A percentile compares a stretch with the other conserved stretches of the same genome.
These are phyloP conservation scores for Oryza punctata DNA, from an alignment of 176 grass and related monocot species.

Conservation along the genomic window DNA sequence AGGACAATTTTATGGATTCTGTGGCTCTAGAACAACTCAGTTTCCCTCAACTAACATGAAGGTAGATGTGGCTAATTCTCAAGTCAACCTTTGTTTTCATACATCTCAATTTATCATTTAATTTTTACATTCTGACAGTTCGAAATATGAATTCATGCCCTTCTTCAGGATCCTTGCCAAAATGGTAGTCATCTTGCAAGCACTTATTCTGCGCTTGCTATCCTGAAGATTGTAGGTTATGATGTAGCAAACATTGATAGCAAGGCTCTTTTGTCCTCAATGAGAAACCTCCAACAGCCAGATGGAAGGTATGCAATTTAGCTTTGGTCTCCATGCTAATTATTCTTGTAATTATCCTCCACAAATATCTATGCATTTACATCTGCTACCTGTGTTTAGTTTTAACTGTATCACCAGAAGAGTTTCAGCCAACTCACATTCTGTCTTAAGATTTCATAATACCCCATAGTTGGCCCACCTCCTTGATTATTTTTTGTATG, in stretches of 20 bases:
- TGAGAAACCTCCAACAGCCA: conserved; percentile 80
- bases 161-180: conserved; percentile 54
- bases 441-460: neutral
- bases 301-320: conserved; percentile 78
- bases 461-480: neutral
- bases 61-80: conserved; percentile 28
- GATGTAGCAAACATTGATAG: conserved; percentile 61
- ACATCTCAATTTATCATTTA: neutral
- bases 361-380: neutral
- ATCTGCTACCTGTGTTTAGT: neutral
- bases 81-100: neutral
- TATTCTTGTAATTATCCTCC: neutral
- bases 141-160: neutral
- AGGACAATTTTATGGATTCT: conserved; percentile 89
- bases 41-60: conserved; percentile 43
- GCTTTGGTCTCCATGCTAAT: conserved; percentile 4
- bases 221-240: conserved; percentile 78
- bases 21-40: conserved; percentile 79
- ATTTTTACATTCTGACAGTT: conserved; percentile 26
- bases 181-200: conserved; percentile 88
- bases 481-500: neutral
- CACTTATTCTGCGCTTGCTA: conserved; percentile 85
- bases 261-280: conserved; percentile 61
- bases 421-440: neutral
- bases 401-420: neutral